A percentile compares a stretch with the other conserved stretches of the same genome.
phyloP scores from a whole-genome alignment of 2,329 filamentous ascomycete species.

The Ophiostoma triangulosporum region DNA sequence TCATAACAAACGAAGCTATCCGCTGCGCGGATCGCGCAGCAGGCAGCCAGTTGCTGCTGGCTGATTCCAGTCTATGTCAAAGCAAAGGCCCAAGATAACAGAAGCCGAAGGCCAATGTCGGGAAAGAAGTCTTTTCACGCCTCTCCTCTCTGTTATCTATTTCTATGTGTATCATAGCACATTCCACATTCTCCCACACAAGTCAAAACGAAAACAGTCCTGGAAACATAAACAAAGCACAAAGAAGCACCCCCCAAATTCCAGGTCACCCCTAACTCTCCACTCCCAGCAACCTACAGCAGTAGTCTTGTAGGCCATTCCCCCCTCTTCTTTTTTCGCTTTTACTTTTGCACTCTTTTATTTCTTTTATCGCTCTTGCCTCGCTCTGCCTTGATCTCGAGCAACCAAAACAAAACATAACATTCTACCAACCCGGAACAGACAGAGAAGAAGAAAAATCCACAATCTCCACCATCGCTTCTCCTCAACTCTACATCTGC shows the following conservation, averaged over 20 bases:
- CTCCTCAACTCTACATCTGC: neutral
- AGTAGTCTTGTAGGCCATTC: neutral
- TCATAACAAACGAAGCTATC: neutral
- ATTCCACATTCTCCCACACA: no score
- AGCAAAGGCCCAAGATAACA: no score
- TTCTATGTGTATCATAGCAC: no score
- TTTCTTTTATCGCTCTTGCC: neutral
- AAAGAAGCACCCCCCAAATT: neutral
- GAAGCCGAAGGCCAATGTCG: no score
- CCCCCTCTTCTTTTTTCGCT: neutral
- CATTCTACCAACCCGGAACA: neutral
- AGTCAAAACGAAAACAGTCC: neutral
- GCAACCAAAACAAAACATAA: neutral
- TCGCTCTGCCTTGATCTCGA: neutral
- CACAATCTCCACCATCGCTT: neutral
- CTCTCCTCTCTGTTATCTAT: no score
- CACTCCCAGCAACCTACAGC: neutral
- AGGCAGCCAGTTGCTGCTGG: neutral
- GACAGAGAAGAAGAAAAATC: neutral
- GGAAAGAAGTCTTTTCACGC: no score
- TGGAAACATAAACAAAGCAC: no score
- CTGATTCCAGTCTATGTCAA: no score
- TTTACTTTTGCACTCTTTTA: neutral
- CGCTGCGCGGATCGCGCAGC: neutral
- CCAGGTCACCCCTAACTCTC: conserved; percentile 1